Evolutionary conservation across 768 basidiomycete species (phyloP).

Genomic region (Heimioporus sp.): DNA sequence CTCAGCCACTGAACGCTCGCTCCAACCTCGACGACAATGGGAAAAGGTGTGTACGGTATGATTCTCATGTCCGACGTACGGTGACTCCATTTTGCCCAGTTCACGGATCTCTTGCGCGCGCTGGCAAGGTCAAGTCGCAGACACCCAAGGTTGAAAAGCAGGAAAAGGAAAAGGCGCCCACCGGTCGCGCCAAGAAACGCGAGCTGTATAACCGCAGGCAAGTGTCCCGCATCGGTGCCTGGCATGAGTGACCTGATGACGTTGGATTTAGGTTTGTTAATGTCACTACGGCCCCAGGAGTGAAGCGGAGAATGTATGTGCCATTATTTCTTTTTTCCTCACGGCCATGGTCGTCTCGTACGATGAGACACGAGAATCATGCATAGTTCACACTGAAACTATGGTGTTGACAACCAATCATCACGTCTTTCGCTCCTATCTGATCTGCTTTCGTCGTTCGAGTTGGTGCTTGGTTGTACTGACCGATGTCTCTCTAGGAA

Average conservation of each 20-base stretch:
- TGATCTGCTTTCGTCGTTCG: slow-evolving; percentile 46
- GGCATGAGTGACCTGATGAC: neutral
- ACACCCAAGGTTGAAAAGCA: slow-evolving; percentile 97
- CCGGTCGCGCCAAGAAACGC: slow-evolving; percentile 97
- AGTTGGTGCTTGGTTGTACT: neutral
- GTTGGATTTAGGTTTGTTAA: slow-evolving; percentile 71
- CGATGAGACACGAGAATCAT: slow-evolving; percentile 39
- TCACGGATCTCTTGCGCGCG: slow-evolving; percentile 98
- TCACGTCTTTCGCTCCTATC: slow-evolving; percentile 99
- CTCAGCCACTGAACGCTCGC: slow-evolving; percentile 25
- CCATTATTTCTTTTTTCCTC: slow-evolving; percentile 32
- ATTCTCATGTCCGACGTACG: neutral
- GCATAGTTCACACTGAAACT: slow-evolving; percentile 99
- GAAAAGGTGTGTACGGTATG: slow-evolving; percentile 51
- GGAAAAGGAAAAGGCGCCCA: slow-evolving; percentile 97
- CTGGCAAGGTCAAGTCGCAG: slow-evolving; percentile 98
- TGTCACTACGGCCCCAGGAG: slow-evolving; percentile 82
- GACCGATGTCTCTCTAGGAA: slow-evolving; percentile 15
- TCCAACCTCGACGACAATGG: slow-evolving; percentile 64
- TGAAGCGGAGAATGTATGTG: slow-evolving; percentile 94
- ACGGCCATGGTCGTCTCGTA: slow-evolving; percentile 1
- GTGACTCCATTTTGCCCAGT: slow-evolving; percentile 43
- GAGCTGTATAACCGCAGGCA: slow-evolving; percentile 89
- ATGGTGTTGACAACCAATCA: slow-evolving; percentile 80
- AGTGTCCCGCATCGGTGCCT: slow-evolving; percentile 25